phyloP scores from a whole-genome alignment of 768 basidiomycete genomes.

The Cyclocybe aegerita region DNA sequence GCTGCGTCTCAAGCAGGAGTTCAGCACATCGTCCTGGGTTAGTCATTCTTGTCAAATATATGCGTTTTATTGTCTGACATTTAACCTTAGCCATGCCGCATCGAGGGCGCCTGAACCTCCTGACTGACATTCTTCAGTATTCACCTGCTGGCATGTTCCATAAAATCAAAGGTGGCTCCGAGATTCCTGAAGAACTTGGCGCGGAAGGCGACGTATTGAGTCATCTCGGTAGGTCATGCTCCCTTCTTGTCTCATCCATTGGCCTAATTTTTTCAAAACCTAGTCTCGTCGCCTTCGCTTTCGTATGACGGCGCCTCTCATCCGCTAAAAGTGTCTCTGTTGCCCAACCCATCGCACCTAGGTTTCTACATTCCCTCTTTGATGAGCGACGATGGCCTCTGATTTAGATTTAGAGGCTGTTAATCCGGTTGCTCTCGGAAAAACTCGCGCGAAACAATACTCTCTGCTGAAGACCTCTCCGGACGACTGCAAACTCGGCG shows the following conservation, averaged over 20 bases:
- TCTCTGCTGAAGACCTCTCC: slow-evolving; percentile 69
- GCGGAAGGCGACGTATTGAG: slow-evolving; percentile 86
- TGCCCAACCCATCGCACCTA: slow-evolving; percentile 80
- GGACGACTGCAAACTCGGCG: slow-evolving; percentile 53
- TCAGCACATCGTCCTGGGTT: slow-evolving; percentile 63
- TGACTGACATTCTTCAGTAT: slow-evolving; percentile 74
- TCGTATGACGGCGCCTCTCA: slow-evolving; percentile 49
- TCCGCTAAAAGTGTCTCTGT: slow-evolving; percentile 68
- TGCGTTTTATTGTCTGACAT: background rate
- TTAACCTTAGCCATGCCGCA: slow-evolving; percentile 70
- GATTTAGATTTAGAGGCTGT: slow-evolving; percentile 65
- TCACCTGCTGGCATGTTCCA: slow-evolving; percentile 73
- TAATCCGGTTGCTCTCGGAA: slow-evolving; percentile 85
- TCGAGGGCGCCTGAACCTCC: slow-evolving; percentile 81
- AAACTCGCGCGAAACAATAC: slow-evolving; percentile 90
- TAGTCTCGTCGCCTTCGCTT: slow-evolving; percentile 67
- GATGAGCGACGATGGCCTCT: background rate
- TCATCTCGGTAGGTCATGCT: slow-evolving; percentile 58
- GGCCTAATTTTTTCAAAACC: background rate
- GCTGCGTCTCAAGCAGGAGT: slow-evolving; percentile 68
- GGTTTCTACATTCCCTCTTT: slow-evolving; percentile 35
- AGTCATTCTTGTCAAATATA: slow-evolving; percentile 1
- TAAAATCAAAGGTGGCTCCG: slow-evolving; percentile 82
- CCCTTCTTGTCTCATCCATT: background rate
- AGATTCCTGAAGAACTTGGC: slow-evolving; percentile 63